Percentiles rank a stretch among this genome's conserved stretches.
Evolutionary conservation across 208 protist genomes (phyloP).

Genomic region (Leishmania lainsoni): DNA sequence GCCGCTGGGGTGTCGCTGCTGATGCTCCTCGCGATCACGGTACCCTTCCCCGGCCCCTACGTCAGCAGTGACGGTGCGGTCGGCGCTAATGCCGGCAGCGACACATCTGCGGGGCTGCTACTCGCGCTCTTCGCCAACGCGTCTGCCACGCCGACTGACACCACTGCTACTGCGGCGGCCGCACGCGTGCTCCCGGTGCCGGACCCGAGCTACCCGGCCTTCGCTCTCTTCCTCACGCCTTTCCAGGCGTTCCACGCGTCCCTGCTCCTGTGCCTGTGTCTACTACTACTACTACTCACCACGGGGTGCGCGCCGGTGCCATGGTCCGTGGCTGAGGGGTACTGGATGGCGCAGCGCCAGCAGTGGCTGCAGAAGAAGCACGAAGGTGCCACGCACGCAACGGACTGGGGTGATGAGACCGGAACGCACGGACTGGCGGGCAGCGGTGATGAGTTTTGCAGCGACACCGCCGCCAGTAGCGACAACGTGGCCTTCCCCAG

Average conservation of each 20-base stretch:
- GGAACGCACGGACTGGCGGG: not conserved
- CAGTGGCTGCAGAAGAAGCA: slow-evolving; percentile 4
- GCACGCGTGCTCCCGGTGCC: slow-evolving; percentile 22
- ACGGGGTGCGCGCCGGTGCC: slow-evolving; percentile 38
- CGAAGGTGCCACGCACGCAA: not conserved
- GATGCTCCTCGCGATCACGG: slow-evolving; percentile 31
- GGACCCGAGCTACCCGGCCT: slow-evolving; percentile 10
- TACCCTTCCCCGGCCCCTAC: slow-evolving; percentile 22
- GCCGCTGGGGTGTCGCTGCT: slow-evolving; percentile 42
- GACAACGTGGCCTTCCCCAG: not conserved
- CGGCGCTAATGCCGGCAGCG: not conserved
- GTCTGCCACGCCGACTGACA: not conserved
- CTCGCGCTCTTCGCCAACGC: slow-evolving; percentile 9
- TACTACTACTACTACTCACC: slow-evolving; percentile 50
- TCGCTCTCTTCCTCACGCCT: slow-evolving; percentile 27
- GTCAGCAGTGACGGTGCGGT: not conserved
- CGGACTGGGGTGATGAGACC: not conserved
- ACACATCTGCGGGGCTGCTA: slow-evolving; percentile 14
- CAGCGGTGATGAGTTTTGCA: not conserved
- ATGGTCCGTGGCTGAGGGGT: slow-evolving; percentile 40
- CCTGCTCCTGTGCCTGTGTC: slow-evolving; percentile 47
- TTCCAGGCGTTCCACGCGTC: slow-evolving; percentile 35
- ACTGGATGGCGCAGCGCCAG: slow-evolving; percentile 32
- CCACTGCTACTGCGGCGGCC: not conserved
- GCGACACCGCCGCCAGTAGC: not conserved